Conservation (phyloP, 73 alveolate species). For the Paramecium sexaurelia region DNA sequence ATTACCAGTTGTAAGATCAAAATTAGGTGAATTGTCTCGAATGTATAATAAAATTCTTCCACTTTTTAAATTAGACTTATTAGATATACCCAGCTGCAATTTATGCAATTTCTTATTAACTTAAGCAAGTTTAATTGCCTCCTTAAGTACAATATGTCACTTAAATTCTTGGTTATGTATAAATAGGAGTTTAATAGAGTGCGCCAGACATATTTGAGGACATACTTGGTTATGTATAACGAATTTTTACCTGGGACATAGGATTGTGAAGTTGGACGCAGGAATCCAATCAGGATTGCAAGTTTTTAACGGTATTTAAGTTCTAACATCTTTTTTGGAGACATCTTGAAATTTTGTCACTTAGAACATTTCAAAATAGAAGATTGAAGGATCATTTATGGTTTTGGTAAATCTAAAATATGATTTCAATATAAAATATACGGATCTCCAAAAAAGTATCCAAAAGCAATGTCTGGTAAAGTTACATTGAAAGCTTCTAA, state of each 20-base stretch:
- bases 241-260: conserved; percentile 33
- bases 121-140: neutral
- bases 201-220: conserved; percentile 53
- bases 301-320: neutral
- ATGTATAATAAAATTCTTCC: conserved; percentile 64
- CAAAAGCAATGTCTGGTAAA: conserved; percentile 33
- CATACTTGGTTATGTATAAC: neutral
- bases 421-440: neutral
- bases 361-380: neutral
- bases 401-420: neutral
- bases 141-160: neutral
- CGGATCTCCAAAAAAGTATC: conserved; percentile 51
- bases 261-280: neutral
- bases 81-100: neutral
- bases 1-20: conserved; percentile 58
- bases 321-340: neutral
- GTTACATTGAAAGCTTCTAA: neutral
- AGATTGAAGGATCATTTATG: conserved; percentile 44
- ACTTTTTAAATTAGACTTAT: neutral
- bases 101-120: neutral
- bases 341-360: neutral
- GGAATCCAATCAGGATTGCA: conserved; percentile 48
- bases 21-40: conserved; percentile 31
- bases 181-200: neutral
- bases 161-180: conserved; percentile 23